Conservation (phyloP, 768 basidiomycete species). For the Hygrocybe coccinea region DNA sequence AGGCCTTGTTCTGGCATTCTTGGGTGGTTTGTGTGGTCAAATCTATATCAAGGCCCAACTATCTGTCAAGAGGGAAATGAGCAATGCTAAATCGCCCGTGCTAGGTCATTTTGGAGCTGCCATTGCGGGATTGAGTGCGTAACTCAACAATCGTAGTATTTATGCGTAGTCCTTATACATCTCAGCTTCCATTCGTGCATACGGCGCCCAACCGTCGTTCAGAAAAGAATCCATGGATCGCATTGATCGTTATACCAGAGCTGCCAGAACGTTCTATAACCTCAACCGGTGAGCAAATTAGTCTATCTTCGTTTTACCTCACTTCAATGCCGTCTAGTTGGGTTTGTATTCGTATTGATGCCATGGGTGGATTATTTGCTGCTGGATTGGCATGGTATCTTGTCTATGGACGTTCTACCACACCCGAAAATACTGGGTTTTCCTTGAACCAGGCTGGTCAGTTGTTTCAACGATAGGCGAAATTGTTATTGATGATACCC, state of each 20-base stretch:
- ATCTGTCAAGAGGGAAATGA: slow-evolving; percentile 46
- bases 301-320: slow-evolving; percentile 27
- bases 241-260: slow-evolving; percentile 50
- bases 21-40: slow-evolving; percentile 43
- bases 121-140: slow-evolving; percentile 50
- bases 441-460: too few species aligned
- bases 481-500: too few species aligned
- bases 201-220: slow-evolving; percentile 51
- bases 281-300: slow-evolving; percentile 32
- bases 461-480: too few species aligned
- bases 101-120: slow-evolving; percentile 46
- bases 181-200: slow-evolving; percentile 64
- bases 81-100: slow-evolving; percentile 35
- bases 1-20: slow-evolving; percentile 35
- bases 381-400: too few species aligned
- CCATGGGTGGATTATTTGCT: too few species aligned
- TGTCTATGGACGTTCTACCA: too few species aligned
- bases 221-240: slow-evolving; percentile 41
- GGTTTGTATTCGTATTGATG: slow-evolving; percentile 49
- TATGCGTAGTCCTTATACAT: neutral
- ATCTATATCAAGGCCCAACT: slow-evolving; percentile 45
- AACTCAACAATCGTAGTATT: neutral
- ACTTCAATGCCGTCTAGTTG: slow-evolving; percentile 44
- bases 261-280: slow-evolving; percentile 47
- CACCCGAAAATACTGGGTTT: too few species aligned